phyloP scores from a whole-genome alignment of 805 yeast genomes.

The Starmerella ratchasimensis region DNA sequence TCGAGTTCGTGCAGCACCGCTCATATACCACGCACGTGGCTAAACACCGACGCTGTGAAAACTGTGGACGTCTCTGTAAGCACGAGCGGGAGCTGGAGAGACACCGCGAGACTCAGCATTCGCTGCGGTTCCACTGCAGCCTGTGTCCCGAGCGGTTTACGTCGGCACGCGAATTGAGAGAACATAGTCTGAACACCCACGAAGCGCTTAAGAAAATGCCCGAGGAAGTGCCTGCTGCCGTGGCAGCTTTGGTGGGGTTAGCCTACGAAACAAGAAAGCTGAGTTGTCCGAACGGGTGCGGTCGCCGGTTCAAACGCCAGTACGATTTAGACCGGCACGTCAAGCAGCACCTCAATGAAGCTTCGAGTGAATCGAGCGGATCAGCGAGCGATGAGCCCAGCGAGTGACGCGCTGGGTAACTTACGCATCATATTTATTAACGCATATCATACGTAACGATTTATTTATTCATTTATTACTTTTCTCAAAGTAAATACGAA shows the following conservation, averaged over 20 bases:
- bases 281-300: slow-evolving; percentile 26
- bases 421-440: too few relatives aligned
- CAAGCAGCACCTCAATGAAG: too few relatives aligned
- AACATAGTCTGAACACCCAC: slow-evolving; percentile 1
- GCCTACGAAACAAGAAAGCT: slow-evolving; percentile 25
- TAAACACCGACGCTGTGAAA: slow-evolving; percentile 24
- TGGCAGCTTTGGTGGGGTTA: slow-evolving; percentile 28
- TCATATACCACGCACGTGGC: slow-evolving; percentile 59
- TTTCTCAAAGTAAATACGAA: too few relatives aligned
- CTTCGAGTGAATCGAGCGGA: too few relatives aligned
- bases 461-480: too few relatives aligned
- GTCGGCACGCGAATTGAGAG: slow-evolving; percentile 2
- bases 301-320: slow-evolving; percentile 25
- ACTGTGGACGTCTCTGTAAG: slow-evolving; percentile 51
- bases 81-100: slow-evolving; percentile 51
- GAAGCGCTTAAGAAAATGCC: background rate
- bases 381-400: too few relatives aligned
- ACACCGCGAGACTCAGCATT: slow-evolving; percentile 57
- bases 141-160: slow-evolving; percentile 19
- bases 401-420: too few relatives aligned
- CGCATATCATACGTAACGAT: too few relatives aligned
- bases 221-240: slow-evolving; percentile 7
- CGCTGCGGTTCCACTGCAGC: slow-evolving; percentile 24
- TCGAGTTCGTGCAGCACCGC: slow-evolving; percentile 60
- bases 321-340: slow-evolving; percentile 31